These are phyloP conservation scores for Amylostereum chailletii DNA, from an alignment of 1,284 basidiomycete species.

Conservation along the genomic window DNA sequence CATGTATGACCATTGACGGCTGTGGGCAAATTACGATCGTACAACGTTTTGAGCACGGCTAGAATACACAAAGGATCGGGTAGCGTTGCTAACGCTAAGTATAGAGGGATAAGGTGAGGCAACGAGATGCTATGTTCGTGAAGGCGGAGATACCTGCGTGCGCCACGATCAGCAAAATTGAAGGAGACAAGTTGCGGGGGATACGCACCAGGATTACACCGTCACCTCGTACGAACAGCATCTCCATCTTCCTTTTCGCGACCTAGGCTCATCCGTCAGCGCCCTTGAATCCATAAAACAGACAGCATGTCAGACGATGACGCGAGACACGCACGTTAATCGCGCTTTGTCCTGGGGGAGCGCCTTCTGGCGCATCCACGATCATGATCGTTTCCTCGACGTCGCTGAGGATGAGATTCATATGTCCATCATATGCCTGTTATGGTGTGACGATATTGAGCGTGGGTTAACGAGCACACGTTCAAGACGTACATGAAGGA, in stretches of 20 bases:
- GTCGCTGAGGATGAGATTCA: constrained; percentile 97
- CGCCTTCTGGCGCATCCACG: constrained; percentile 65
- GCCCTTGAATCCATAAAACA: neutral
- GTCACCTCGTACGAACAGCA: constrained; percentile 97
- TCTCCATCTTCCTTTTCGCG: constrained; percentile 91
- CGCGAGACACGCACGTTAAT: constrained; percentile 46
- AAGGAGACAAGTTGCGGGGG: too few relatives aligned
- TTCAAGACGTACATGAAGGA: constrained; percentile 72
- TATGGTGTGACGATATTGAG: constrained; percentile 11
- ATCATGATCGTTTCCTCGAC: constrained; percentile 96
- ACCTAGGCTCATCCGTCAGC: constrained; percentile 41
- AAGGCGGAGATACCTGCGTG: constrained; percentile 55
- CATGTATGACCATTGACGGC: too few relatives aligned
- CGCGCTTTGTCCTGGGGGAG: constrained; percentile 37
- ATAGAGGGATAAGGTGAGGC: too few relatives aligned
- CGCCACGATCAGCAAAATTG: neutral
- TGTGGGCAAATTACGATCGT: too few relatives aligned
- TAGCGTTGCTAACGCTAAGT: too few relatives aligned
- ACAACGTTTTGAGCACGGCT: too few relatives aligned
- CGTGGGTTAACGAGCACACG: constrained; percentile 1
- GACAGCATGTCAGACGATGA: neutral
- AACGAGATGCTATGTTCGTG: constrained; percentile 9
- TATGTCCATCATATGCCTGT: constrained; percentile 98
- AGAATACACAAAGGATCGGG: too few relatives aligned
- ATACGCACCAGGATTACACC: constrained; percentile 80